phyloP scores from a whole-genome alignment of 1,284 basidiomycete genomes.

The Malassezia slooffiae region DNA sequence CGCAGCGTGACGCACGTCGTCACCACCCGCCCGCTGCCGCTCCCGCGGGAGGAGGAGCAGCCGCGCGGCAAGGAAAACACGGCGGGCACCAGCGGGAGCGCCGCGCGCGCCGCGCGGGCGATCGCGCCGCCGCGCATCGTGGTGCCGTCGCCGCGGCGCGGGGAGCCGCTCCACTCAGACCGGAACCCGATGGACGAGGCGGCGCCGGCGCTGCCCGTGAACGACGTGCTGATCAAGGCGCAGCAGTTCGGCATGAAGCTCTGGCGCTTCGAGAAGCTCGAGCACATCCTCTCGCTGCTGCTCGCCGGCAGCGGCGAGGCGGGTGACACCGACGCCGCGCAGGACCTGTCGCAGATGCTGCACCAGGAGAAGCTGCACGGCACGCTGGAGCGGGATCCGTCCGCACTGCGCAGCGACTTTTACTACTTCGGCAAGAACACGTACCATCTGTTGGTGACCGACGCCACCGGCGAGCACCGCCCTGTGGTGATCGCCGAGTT shows the following conservation, averaged over 20 bases:
- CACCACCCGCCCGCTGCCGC: constrained; percentile 27
- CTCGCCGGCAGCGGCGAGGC: no score
- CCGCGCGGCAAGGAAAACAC: constrained; percentile 5
- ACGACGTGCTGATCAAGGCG: constrained; percentile 64
- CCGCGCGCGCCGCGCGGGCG: no score
- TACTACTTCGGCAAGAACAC: constrained; percentile 72
- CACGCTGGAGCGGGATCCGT: constrained; percentile 77
- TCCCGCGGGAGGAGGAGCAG: constrained; percentile 6
- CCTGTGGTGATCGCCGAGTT: constrained; percentile 54
- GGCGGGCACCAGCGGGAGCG: neutral
- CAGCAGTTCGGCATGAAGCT: constrained; percentile 71
- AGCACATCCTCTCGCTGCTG: constrained; percentile 11
- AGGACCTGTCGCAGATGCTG: constrained; percentile 55
- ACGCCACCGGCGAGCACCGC: constrained; percentile 63
- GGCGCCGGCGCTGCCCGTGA: constrained; percentile 43
- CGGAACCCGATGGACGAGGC: constrained; percentile 41
- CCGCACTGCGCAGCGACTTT: constrained; percentile 72
- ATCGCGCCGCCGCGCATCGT: constrained; percentile 6
- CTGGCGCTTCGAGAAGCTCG: constrained; percentile 57
- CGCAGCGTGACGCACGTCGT: constrained; percentile 40
- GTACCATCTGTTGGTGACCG: constrained; percentile 80
- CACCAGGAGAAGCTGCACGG: constrained; percentile 79
- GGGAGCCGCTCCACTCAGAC: constrained; percentile 35
- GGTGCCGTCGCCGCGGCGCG: constrained; percentile 1
- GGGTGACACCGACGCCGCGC: constrained; percentile 13